Evolutionary conservation across 2,329 filamentous ascomycete genomes (phyloP), one percentile per base, ranked within the genome.

Genomic region (Aspergillus costaricaensis): DNA sequence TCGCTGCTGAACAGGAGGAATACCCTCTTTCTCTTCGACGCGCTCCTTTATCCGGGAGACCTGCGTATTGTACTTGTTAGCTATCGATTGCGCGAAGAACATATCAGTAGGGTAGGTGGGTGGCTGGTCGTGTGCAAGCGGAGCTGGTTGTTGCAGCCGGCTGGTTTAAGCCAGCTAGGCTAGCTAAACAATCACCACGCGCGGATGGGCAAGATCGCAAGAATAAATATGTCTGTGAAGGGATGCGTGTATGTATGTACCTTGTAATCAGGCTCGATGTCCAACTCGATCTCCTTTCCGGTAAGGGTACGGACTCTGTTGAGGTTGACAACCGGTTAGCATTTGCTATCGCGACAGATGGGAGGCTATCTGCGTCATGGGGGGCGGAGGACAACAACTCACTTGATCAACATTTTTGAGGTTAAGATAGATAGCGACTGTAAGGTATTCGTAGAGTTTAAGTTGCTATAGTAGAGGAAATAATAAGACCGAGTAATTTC

Each of bases 1-100:
- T 61, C 95, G 89, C 80, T 99, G 95, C 80, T 99, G 95, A 17
- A 95, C 92, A 1, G 95, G 95, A 47, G 95, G 94, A 71, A 99
- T 99, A 59, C 95, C 95, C 76, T 98, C 95, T 81, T 98, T 98
- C 83, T 99, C 95, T 79, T 99, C 95, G 58, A 99, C 95, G 72
- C 94, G 93, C 81, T 98, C 95, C 85, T 99, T 99, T 84, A 99
- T 98, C 77, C 93, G 88, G 43, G 90, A 89, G 69, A 98, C 91
- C 92, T 96, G 67, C 21, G 50, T 6, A 30, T 56, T 48, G 23
- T 36, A 14, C 1, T 19, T 36, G 7, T 62, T 14, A 62, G 60
- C 48, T 3, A 55, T 30, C 30, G 32, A 6, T 5, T 36, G 4
- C 12, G 30, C 21, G 15, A 41, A 27, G n/a, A 32, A 39, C 4